Base-by-base conservation (phyloP, 352 stramenopile species). In the Phytophthora sp. region DNA sequence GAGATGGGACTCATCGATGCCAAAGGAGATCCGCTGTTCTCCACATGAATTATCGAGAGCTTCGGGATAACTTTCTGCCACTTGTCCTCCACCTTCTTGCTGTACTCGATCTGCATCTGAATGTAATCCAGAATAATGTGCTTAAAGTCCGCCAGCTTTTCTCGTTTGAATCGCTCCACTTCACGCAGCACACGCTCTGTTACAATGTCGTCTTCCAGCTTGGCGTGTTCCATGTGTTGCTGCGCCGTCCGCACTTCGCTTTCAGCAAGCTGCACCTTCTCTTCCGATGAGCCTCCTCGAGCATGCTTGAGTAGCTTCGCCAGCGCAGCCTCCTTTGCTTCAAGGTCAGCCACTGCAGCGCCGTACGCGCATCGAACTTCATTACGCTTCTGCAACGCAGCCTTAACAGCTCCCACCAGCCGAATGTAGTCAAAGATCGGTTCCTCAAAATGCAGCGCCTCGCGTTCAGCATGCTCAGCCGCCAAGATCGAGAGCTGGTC, bases 341-440 rank as follows among this genome's bases (percentile, higher is more conserved):
- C 91, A 11, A 98, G 70, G 37, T 98, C 89, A 1, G 85, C 74
- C 18, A 98, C 72, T 4, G 92, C 84, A 18, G 88, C 77, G 13
- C 72, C 89, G 66, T 98, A 98, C 1, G 86, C 87, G 21, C 87
- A 75, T 5, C 91, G 81, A 50, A 98, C 96, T 62, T 98, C 93
- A 54, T 98, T 96, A 3, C 95, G 86, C 54, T 97, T 96, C 41
- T 96, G 74, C 18, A 99, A 66, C 28, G 96, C 94, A 3, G 94
- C 77, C 54, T 98, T 98, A 12, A 98, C 96, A 6, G 94, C 88
- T n/a, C 96, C 94, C 21, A 99, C 97, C 31, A 97, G 88, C 3
- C 96, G 94, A 66, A 99, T 97, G 72, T 98, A 98, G 77, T 99
- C 96, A 45, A 97, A 88, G 21, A 99, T 95, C 8, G 95, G 95